Base-by-base conservation (phyloP, 2,329 filamentous ascomycete genomes). In the Fusarium sp. region DNA sequence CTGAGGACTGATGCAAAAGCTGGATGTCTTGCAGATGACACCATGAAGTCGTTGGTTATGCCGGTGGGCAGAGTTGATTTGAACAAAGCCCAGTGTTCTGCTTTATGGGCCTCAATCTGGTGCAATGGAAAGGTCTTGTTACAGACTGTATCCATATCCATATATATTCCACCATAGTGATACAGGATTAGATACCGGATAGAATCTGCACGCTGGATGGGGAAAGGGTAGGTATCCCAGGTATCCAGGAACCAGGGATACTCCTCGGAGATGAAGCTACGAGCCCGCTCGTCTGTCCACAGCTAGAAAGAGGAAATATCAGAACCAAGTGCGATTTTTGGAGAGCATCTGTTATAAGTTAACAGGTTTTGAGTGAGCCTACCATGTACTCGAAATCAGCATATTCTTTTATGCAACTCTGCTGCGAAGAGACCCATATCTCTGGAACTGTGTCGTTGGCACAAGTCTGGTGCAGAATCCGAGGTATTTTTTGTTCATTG, bases 1-100 rank as follows among this genome's bases (percentile, higher is more conserved):
- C 5, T 14, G 27, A 21, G 33, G n/a, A 23, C 48, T 17, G 15
- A n/a, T 25, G 9, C 15, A 15, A 41, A 51, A 9, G 48, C 48
- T 4, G 48, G 37, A 25, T 51, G 48, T 25, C 9, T 40, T 8
- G 48, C 36, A 13, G 48, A n/a, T 11, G 48, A 51, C 14, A 51
- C n/a, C 37, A 51, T 51, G 15, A 51, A 31, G 23, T 51, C 48
- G 17, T 51, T 51, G 10, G 48, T 51, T 2, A 51, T 25, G 5
- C 48, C 48, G 21, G 48, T 51, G 13, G 48, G 48, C 8, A 51
- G 37, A 33, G 48, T 41, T 6, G 18, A 14, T 51, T 51, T 21
- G 8, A 51, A 51, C 6, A 51, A 21, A 11, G 18, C 27, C n/a
- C 31, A 23, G 11, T 51, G 13, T 6, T 18, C 17, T 5, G 18